Percentiles rank a stretch among this genome's conserved stretches.
Conservation (phyloP, 192 early-diverging fungal species). For the Coemansia sp. region DNA sequence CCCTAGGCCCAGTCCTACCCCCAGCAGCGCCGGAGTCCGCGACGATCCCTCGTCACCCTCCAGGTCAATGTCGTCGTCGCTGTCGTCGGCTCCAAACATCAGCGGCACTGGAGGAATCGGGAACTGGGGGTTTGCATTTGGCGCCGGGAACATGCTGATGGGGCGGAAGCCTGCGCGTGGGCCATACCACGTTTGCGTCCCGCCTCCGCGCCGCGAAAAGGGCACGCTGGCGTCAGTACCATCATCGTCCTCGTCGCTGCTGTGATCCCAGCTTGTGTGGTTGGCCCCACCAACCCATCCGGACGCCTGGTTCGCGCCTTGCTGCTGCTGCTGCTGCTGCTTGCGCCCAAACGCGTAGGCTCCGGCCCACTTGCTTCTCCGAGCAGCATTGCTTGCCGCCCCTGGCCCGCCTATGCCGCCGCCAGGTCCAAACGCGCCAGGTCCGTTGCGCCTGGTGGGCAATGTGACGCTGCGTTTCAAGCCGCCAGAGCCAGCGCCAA, state of each 20-base stretch:
- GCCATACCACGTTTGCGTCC: constrained; percentile 50
- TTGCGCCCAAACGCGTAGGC: constrained; percentile 21
- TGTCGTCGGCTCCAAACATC: constrained; percentile 56
- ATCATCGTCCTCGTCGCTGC: constrained; percentile 34
- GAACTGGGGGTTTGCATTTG: constrained; percentile 15
- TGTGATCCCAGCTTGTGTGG: constrained; percentile 43
- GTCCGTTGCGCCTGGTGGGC: constrained; percentile 30
- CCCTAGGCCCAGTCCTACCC: constrained; percentile 22
- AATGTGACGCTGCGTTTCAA: constrained; percentile 49
- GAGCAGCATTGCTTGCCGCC: constrained; percentile 5
- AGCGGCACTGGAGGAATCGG: constrained; percentile 47
- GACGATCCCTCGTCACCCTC: constrained; percentile 64
- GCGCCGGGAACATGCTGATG: constrained; percentile 46
- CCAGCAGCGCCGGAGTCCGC: constrained; percentile 38
- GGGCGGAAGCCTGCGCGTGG: constrained; percentile 36
- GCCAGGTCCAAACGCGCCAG: background rate
- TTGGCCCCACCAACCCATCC: constrained; percentile 30
- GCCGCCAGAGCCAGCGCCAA: constrained; percentile 9
- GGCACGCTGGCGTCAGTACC: constrained; percentile 17
- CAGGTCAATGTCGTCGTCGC: constrained; percentile 64
- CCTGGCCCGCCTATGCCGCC: background rate
- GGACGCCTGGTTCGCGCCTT: constrained; percentile 17
- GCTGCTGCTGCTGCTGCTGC: constrained; percentile 8
- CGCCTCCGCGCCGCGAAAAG: constrained; percentile 20
- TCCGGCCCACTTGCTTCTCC: constrained; percentile 39